Base-by-base conservation (phyloP, 2,329 filamentous ascomycete species). In the Berkeleyomyces basicola region DNA sequence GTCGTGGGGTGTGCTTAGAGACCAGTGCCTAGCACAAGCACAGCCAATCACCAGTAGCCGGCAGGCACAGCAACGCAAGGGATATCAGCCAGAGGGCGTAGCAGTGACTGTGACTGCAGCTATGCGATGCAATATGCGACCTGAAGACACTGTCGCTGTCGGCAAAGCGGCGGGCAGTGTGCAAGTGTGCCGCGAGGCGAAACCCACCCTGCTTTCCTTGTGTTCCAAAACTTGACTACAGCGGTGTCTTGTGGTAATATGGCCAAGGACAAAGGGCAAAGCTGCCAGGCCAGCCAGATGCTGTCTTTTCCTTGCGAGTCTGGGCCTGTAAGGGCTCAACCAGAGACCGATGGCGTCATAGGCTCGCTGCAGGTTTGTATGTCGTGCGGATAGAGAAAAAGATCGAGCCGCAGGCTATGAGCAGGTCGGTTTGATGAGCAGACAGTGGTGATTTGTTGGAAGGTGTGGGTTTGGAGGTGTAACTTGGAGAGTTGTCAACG, bases 1-100 rank as follows among this genome's bases (percentile, higher is more conserved):
- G 67, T 66, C 70, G 69, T 63, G 68, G 70, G 63, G 71, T 69
- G 59, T 71, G 49, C 16, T 33, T 58, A 40, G n/a, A n/a, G 36
- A 7, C 23, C 37, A 16, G 14, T 3, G 36, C 16, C 7, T 7
- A 51, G 47, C 10, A 33, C 9, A 10, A 5, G 23, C 7, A 10
- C 14, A 55, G 51, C 33, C 36, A 23, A 7, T 49, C 7, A 36
- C 51, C 33, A 55, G 39, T 55, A 36, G 10, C 36, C 7, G 31
- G 46, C 3, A 23, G 46, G 14, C 2, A 55, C 33, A 55, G 33
- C 51, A 37, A 55, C 14, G 14, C 33, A 55, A 55, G 51, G 51
- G 51, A 55, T 39, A 10, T 39, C 51, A 39, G 51, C 51, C 43
- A 46, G 43, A n/a, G 43, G 16, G 51, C 7, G 16, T 58, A 37